Evolutionary conservation across 352 stramenopile genomes (phyloP), one percentile per base, ranked within the genome.

Genomic region (Pythium phragmiticola): DNA sequence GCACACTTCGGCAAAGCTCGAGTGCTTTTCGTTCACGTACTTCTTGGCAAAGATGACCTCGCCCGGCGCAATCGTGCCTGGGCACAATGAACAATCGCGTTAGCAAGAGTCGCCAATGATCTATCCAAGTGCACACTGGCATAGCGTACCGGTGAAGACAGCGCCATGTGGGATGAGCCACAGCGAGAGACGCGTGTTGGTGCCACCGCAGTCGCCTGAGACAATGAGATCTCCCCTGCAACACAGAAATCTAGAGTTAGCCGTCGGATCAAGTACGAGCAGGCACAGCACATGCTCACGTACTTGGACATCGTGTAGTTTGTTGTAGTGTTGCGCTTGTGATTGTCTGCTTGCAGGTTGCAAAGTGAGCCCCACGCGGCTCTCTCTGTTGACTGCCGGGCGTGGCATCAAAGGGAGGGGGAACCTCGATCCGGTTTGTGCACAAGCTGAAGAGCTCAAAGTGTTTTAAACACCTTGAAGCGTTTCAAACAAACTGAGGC

Each of bases 181-280:
- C 23, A 98, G 77, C 75, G 89, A 89, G 58, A 99, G 85, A 17
- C 97, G 89, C 63, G 91, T 98, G 78, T 99, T 99, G 61, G 97
- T 99, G 65, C 97, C 97, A 65, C 97, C 97, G 63, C 98, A 98
- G 79, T 99, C 97, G 54, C 92, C 97, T 12, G 84, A 92, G 39
- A 94, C 88, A 55, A 94, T 87, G 21, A 94, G 69, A 66, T 94
- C 83, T 55, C 80, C 61, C 21, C 61, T 74, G 34, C 7, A 39
- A 11, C 34, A 51, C 39, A 23, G 5, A 64, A 7, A 8, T 46
- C 13, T 6, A 46, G 14, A 58, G 19, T 28, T 2, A 57, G 14
- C 9, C 7, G 2, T 21, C 16, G 34, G 34, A 39, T 2, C 9
- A 17, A 46, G 39, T 21, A n/a, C 13, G 17, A 16, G 14, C 37